Conservation (phyloP, 1,139 yeast genomes). For the Magnusiomyces fungicola region DNA sequence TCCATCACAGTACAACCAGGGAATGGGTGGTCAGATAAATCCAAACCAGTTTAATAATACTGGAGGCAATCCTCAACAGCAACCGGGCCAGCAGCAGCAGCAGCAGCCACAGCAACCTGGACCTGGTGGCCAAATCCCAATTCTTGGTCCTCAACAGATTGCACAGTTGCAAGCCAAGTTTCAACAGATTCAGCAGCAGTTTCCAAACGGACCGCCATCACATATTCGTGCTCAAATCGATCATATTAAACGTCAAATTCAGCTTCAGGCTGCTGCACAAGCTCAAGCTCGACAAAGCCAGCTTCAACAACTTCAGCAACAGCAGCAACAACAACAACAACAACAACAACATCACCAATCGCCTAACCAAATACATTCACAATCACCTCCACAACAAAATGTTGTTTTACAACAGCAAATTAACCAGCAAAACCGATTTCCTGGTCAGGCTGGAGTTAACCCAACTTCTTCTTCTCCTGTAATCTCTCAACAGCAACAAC, state of each 20-base stretch:
- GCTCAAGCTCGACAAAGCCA: slow-evolving; percentile 4
- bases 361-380: neutral
- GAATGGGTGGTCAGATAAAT: too few relatives aligned
- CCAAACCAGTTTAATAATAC: too few relatives aligned
- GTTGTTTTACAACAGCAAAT: neutral
- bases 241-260: neutral
- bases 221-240: neutral
- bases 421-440: neutral
- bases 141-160: neutral
- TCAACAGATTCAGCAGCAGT: slow-evolving; percentile 1
- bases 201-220: neutral
- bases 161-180: slow-evolving; percentile 1
- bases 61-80: too few relatives aligned
- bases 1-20: neutral
- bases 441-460: too few relatives aligned
- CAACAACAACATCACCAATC: slow-evolving; percentile 15
- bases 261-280: neutral
- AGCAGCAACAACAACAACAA: slow-evolving; percentile 6
- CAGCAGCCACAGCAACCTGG: slow-evolving; percentile 12
- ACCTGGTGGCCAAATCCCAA: slow-evolving; percentile 7
- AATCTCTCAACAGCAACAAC: slow-evolving; percentile 9
- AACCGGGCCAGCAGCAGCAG: slow-evolving; percentile 9
- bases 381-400: neutral
- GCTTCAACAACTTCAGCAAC: slow-evolving; percentile 13
- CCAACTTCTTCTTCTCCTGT: too few relatives aligned